These are phyloP conservation scores for Pistacia vera DNA, from an alignment of 345 rosid species.

Conservation along the genomic window DNA sequence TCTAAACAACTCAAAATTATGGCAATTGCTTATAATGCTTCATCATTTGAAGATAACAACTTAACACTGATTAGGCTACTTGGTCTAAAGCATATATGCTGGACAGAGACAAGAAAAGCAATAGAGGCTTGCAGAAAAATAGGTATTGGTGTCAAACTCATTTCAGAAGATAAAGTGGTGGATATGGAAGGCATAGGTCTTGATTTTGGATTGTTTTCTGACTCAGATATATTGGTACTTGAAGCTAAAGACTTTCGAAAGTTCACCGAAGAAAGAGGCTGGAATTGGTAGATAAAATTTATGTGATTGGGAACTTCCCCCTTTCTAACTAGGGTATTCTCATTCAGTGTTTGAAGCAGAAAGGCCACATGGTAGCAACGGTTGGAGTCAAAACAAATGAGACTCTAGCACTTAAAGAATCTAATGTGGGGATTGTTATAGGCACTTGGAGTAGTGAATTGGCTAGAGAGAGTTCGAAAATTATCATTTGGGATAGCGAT, in stretches of 20 bases:
- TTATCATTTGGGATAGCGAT: too few species aligned
- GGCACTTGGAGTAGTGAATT: slow-evolving; percentile 6
- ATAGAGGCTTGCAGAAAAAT: not conserved
- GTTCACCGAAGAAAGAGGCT: not conserved
- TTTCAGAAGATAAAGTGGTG: slow-evolving; percentile 11
- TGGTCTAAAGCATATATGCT: slow-evolving; percentile 1
- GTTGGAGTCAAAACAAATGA: slow-evolving; percentile 4
- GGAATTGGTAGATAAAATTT: not conserved
- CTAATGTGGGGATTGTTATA: slow-evolving; percentile 11
- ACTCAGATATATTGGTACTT: not conserved
- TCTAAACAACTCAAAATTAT: not conserved
- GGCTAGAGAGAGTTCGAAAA: not conserved
- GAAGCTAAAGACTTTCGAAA: slow-evolving; percentile 8
- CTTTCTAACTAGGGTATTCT: not conserved
- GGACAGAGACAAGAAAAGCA: not conserved
- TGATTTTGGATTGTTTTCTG: not conserved
- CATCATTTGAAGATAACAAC: not conserved
- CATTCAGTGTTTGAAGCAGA: slow-evolving; percentile 13
- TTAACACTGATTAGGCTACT: slow-evolving; percentile 8
- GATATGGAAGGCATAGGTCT: not conserved
- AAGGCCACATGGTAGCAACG: slow-evolving; percentile 10
- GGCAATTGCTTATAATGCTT: slow-evolving; percentile 15
- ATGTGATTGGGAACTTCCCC: slow-evolving; percentile 1
- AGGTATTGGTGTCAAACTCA: not conserved
- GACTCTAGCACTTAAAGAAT: slow-evolving; percentile 9